Percentiles rank a stretch among this genome's conserved stretches.
Conservation (phyloP, 2,329 filamentous ascomycete species). For the Endoconidiophora laricicola region DNA sequence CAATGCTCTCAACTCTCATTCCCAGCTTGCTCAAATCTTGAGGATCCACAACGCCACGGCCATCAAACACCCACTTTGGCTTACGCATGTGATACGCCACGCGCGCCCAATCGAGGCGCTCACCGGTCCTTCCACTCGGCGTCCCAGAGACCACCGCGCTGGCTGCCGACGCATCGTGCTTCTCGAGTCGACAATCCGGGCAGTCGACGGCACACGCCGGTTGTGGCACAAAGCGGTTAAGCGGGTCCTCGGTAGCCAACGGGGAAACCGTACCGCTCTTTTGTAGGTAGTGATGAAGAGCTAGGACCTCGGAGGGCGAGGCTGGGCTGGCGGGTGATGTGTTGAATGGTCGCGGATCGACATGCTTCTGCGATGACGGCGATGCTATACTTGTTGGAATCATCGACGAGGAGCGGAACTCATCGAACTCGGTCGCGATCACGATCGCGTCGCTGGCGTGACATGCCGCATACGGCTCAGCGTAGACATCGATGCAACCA, state of each 20-base stretch:
- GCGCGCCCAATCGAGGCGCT: slow-evolving; percentile 34
- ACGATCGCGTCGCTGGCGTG: slow-evolving; percentile 31
- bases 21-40: slow-evolving; percentile 32
- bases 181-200: slow-evolving; percentile 32
- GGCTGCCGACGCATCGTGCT: slow-evolving; percentile 21
- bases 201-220: slow-evolving; percentile 29
- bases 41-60: slow-evolving; percentile 35
- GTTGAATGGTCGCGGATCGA: slow-evolving; percentile 31
- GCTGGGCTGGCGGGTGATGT: slow-evolving; percentile 28
- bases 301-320: slow-evolving; percentile 26
- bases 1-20: slow-evolving; percentile 35
- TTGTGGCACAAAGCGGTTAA: slow-evolving; percentile 28
- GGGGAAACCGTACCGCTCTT: neutral
- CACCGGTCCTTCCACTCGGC: slow-evolving; percentile 26
- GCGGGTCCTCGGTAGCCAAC: slow-evolving; percentile 23
- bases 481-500: slow-evolving; percentile 30
- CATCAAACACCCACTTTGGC: slow-evolving; percentile 40
- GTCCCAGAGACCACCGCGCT: neutral
- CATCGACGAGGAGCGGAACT: slow-evolving; percentile 30
- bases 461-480: slow-evolving; percentile 33
- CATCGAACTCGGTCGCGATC: slow-evolving; percentile 40
- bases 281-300: slow-evolving; percentile 14
- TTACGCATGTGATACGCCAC: slow-evolving; percentile 33
- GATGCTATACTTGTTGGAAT: slow-evolving; percentile 19
- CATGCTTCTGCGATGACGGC: slow-evolving; percentile 11